phyloP scores from a whole-genome alignment of 2,329 filamentous ascomycete species.

The Sphaerulina vaccinii region DNA sequence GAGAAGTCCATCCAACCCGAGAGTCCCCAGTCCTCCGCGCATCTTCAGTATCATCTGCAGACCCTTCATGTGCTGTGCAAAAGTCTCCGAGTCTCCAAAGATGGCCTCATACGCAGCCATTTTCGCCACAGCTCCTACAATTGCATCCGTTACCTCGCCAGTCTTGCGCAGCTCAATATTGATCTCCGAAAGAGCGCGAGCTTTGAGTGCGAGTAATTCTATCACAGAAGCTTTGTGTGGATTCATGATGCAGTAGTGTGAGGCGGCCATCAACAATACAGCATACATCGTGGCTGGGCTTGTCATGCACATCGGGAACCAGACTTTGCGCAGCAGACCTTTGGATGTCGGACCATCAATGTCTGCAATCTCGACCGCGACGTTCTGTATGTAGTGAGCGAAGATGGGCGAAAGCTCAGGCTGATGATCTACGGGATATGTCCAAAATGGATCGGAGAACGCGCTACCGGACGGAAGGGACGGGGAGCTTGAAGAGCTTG shows the following conservation, averaged over 20 bases:
- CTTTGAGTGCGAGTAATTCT: conserved; percentile 44
- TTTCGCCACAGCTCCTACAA: conserved; percentile 51
- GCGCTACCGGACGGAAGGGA: neutral
- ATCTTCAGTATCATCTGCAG: conserved; percentile 43
- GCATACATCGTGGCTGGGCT: conserved; percentile 41
- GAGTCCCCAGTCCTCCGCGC: conserved; percentile 43
- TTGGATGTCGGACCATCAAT: conserved; percentile 38
- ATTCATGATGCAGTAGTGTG: conserved; percentile 39
- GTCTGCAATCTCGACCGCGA: conserved; percentile 45
- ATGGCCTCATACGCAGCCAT: conserved; percentile 53
- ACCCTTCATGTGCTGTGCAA: conserved; percentile 48
- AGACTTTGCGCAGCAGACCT: conserved; percentile 39
- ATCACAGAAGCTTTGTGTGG: conserved; percentile 24
- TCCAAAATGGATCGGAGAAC: conserved; percentile 5
- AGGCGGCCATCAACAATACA: conserved; percentile 43
- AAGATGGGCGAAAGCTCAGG: conserved; percentile 8
- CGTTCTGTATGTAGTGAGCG: conserved; percentile 25
- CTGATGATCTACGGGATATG: conserved; percentile 6
- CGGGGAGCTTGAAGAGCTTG: neutral
- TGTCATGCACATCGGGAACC: conserved; percentile 42
- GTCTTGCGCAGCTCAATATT: conserved; percentile 37
- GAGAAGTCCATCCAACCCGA: conserved; percentile 37
- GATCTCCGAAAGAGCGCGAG: conserved; percentile 44
- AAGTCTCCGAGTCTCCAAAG: conserved; percentile 43
- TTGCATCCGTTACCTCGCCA: conserved; percentile 38